Evolutionary conservation across 768 basidiomycete genomes (phyloP).

Genomic region (Antrodiella citrinella): DNA sequence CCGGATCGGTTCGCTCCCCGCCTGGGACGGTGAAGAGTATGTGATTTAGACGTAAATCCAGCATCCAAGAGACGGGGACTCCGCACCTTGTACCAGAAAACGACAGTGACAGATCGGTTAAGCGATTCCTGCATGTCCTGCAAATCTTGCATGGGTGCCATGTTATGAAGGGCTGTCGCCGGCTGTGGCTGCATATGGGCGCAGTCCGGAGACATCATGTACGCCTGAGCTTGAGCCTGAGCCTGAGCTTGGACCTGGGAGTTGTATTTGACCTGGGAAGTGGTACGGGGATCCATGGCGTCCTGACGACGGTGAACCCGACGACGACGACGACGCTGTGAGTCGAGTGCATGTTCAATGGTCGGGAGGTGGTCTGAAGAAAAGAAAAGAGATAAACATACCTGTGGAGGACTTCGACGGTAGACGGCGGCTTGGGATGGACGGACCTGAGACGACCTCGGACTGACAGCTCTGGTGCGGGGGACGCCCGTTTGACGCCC

Average conservation of each 20-base stretch:
- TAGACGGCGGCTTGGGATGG: slow-evolving; percentile 1
- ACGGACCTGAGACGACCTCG: neutral
- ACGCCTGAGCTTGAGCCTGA: neutral
- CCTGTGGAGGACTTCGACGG: neutral
- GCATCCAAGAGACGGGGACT: neutral
- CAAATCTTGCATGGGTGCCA: slow-evolving; percentile 4
- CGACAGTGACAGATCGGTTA: slow-evolving; percentile 51
- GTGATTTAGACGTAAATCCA: too few species aligned
- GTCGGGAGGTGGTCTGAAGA: neutral
- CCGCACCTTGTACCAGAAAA: slow-evolving; percentile 63
- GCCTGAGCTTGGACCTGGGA: too few species aligned
- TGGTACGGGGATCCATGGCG: neutral
- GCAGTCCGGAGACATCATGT: neutral
- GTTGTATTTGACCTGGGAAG: neutral
- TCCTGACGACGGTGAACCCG: neutral
- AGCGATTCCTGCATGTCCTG: slow-evolving; percentile 26
- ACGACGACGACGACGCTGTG: neutral
- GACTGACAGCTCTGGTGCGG: too few species aligned
- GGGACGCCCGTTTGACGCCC: neutral
- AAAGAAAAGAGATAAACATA: neutral
- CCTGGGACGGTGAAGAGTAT: too few species aligned
- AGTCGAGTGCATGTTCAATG: neutral
- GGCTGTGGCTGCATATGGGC: neutral
- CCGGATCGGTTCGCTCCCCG: slow-evolving; percentile 46
- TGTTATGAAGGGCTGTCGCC: neutral